Evolutionary conservation across 345 rosid species (phyloP), one percentile per base, ranked within the genome.

Genomic region (Reutealis trisperma): DNA sequence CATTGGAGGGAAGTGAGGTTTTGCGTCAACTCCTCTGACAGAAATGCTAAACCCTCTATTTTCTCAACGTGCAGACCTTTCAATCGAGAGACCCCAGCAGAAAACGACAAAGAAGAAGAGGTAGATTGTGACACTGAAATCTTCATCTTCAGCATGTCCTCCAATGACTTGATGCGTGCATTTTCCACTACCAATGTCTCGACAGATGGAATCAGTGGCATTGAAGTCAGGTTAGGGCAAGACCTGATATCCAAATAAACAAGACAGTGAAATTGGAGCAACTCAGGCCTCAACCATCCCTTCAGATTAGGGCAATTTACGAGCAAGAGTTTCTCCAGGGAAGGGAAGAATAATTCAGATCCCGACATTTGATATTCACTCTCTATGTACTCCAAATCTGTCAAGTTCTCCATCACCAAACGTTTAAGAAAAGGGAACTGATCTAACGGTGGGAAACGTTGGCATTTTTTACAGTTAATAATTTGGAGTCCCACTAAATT

Each of bases 151-250:
- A 61, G 65, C 14, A 61, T 24, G 37, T 27, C 65, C 37, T 61
- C 65, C 7, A 61, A 12, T 27, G 37, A 61, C 0, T 27, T 61
- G 41, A 24, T 13, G 65, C 37, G 27, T 11, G 15, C 42, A 47
- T 47, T 62, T 10, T 30, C 12, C 13, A 60, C 8, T 11, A 60
- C 1, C 25, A 72, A n/a, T 1, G 1, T 0, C 25, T 72, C 47
- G 8, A 78, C 37, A 44, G 69, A 45, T 58, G 77, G 81, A 67
- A 25, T 24, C 3, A 9, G 24, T 16, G 77, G 81, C 74, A 78
- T 55, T 16, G 67, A 59, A 7, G 68, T 73, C 54, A 78, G 55
- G 32, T 58, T 78, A 1, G 73, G 73, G 32, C 74, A 78, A 2
- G 59, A 47, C 21, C 4, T 7, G n/a, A 68, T 15, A 1, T 16